Conservation (phyloP, 306 rosid genomes). For the Rubus idaeus region DNA sequence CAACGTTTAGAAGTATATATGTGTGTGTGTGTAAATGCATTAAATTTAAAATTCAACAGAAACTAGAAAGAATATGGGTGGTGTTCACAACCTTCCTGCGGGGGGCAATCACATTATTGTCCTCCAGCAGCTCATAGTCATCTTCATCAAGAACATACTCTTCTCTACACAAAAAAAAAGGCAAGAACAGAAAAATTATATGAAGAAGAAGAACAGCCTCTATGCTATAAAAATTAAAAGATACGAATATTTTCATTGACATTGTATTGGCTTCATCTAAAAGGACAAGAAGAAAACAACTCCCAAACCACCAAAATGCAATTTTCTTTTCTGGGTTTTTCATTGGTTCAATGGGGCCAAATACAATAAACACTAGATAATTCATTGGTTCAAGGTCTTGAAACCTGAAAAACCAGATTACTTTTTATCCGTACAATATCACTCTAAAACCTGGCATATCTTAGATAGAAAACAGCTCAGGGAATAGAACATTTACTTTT, state of each 20-base stretch:
- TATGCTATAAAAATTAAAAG: neutral
- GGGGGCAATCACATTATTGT: conserved; percentile 78
- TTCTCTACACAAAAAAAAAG: conserved; percentile 54
- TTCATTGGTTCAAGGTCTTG: neutral
- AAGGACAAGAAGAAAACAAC: neutral
- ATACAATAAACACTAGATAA: neutral
- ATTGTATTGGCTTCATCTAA: neutral
- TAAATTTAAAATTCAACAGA: conserved; percentile 1
- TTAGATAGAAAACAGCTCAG: neutral
- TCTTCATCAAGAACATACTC: conserved; percentile 93
- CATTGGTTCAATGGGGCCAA: neutral
- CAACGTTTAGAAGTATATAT: no score
- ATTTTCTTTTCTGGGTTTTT: neutral
- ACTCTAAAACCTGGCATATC: neutral
- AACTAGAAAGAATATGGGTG: neutral
- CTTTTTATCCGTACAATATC: no score
- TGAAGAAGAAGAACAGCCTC: conserved; percentile 10
- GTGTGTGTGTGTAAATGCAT: neutral
- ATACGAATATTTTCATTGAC: neutral
- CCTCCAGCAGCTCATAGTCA: conserved; percentile 88
- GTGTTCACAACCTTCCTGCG: conserved; percentile 72
- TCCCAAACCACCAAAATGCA: neutral
- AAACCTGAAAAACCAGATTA: neutral
- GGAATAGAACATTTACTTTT: conserved; percentile 48
- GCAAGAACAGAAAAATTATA: conserved; percentile 6